Evolutionary conservation across 2,329 filamentous ascomycete species (phyloP).

Genomic region (Fusarium fujikuroi): DNA sequence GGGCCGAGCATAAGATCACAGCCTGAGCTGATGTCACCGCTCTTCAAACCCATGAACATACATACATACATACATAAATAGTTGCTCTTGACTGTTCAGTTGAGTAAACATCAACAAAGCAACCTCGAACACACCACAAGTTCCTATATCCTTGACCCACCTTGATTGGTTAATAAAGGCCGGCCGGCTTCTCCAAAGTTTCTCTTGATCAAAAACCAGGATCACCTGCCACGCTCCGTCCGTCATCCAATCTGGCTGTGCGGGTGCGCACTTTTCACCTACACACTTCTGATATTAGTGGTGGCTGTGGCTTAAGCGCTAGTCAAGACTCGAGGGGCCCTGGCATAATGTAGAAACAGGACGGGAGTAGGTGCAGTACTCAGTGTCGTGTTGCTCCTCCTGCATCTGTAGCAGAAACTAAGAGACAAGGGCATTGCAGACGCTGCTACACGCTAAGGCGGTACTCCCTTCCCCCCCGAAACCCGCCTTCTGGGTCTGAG

Average conservation of each 20-base stretch:
- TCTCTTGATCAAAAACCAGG: constrained; percentile 13
- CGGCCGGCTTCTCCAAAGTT: neutral
- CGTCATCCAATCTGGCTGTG: neutral
- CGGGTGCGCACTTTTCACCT: constrained; percentile 1
- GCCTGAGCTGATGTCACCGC: constrained; percentile 24
- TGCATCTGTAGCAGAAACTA: neutral
- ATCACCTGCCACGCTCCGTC: constrained; percentile 23
- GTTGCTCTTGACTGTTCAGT: neutral
- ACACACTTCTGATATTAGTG: neutral
- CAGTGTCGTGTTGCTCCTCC: constrained; percentile 4
- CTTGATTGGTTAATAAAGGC: neutral
- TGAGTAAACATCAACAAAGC: constrained; percentile 35
- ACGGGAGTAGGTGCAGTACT: neutral
- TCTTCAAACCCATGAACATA: neutral
- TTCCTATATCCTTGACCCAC: constrained; percentile 15
- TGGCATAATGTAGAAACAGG: neutral
- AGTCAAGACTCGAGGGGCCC: constrained; percentile 12
- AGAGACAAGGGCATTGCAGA: constrained; percentile 24
- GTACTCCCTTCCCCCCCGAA: constrained; percentile 24
- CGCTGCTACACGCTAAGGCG: constrained; percentile 32
- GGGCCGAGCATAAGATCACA: constrained; percentile 13
- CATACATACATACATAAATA: neutral
- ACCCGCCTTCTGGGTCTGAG: constrained; percentile 38
- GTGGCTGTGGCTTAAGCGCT: constrained; percentile 31
- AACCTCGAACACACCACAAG: constrained; percentile 17